A percentile compares a stretch with the other conserved stretches of the same genome.
phyloP scores from a whole-genome alignment of 495 filamentous ascomycete genomes.

The Cercophora scortea region DNA sequence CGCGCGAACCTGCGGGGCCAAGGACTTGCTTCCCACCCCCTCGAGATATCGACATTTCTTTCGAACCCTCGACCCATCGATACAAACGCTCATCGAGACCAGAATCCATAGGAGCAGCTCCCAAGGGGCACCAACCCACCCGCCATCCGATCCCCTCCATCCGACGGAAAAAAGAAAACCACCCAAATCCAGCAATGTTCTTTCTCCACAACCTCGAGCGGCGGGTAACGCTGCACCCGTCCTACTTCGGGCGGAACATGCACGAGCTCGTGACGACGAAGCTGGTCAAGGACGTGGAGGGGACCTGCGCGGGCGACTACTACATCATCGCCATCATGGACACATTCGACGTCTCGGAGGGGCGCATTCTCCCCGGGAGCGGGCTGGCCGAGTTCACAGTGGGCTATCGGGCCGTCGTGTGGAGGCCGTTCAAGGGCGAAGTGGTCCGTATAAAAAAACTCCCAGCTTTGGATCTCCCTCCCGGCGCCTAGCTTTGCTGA shows the following conservation, averaged over 20 bases:
- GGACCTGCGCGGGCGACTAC: conserved; percentile 83
- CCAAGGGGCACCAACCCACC: no score
- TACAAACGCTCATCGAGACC: no score
- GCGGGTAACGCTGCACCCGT: conserved; percentile 87
- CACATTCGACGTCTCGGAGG: conserved; percentile 82
- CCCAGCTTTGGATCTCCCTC: background rate
- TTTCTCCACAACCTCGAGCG: conserved; percentile 95
- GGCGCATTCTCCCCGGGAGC: conserved; percentile 80
- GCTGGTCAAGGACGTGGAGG: conserved; percentile 86
- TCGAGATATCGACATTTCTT: no score
- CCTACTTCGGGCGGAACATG: conserved; percentile 89
- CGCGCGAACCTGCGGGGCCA: no score
- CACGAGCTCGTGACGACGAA: conserved; percentile 78
- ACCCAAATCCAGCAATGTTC: conserved; percentile 57
- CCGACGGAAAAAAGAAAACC: no score
- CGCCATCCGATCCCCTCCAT: no score
- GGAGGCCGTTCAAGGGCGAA: conserved; percentile 94
- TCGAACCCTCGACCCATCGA: no score
- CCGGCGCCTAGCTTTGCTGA: background rate
- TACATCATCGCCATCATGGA: conserved; percentile 97
- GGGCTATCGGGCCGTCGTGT: conserved; percentile 90
- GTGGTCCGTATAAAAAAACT: no score
- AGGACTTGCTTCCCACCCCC: no score
- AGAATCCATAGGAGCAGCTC: no score
- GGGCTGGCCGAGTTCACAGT: conserved; percentile 92